phyloP scores from a whole-genome alignment of 345 rosid species.

The Draba incana region DNA sequence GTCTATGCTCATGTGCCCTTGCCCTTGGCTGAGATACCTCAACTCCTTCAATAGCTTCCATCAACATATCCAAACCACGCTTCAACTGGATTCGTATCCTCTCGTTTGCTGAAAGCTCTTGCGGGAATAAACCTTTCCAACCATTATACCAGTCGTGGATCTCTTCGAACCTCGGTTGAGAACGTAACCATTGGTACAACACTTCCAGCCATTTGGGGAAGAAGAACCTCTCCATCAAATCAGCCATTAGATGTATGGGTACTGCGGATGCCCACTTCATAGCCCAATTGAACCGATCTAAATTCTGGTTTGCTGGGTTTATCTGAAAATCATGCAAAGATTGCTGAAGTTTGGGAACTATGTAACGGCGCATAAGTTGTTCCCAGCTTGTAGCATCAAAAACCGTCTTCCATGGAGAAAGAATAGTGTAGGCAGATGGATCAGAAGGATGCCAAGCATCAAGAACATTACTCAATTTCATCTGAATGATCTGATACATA shows the following conservation, averaged over 20 bases:
- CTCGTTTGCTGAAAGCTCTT: slow-evolving; percentile 78
- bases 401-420: slow-evolving; percentile 92
- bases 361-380: slow-evolving; percentile 77
- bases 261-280: slow-evolving; percentile 81
- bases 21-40: slow-evolving; percentile 75
- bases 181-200: slow-evolving; percentile 75
- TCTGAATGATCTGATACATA: slow-evolving; percentile 72
- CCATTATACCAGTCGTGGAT: slow-evolving; percentile 76
- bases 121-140: slow-evolving; percentile 84
- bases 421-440: slow-evolving; percentile 75
- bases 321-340: slow-evolving; percentile 82
- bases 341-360: slow-evolving; percentile 88
- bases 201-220: slow-evolving; percentile 89
- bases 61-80: slow-evolving; percentile 79
- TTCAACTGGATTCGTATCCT: slow-evolving; percentile 72
- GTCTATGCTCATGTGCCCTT: slow-evolving; percentile 61
- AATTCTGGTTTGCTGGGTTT: slow-evolving; percentile 77
- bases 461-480: slow-evolving; percentile 82
- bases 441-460: slow-evolving; percentile 96
- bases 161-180: slow-evolving; percentile 74
- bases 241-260: slow-evolving; percentile 89
- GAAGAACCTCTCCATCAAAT: slow-evolving; percentile 85
- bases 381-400: slow-evolving; percentile 94
- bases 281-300: slow-evolving; percentile 78
- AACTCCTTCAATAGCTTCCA: slow-evolving; percentile 69